phyloP scores from a whole-genome alignment of 1,284 basidiomycete species.

The Irpex lacteus region DNA sequence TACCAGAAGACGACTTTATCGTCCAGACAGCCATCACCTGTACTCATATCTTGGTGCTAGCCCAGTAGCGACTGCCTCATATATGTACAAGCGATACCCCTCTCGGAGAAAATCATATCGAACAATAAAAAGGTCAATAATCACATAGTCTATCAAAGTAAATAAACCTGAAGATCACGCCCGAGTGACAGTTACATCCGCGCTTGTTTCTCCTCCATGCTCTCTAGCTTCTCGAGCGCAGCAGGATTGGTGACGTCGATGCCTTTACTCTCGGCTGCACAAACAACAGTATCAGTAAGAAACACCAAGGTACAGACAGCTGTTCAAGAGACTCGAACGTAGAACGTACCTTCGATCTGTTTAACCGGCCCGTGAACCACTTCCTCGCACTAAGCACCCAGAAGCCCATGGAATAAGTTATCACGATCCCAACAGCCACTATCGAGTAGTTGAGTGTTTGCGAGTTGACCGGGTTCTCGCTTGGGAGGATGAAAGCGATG shows the following conservation, averaged over 20 bases:
- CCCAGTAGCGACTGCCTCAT: too few species aligned
- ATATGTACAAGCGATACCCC: not conserved
- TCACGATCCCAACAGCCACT: constrained; percentile 71
- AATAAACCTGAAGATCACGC: not conserved
- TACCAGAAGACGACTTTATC: too few species aligned
- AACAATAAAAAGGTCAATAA: not conserved
- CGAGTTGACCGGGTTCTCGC: constrained; percentile 63
- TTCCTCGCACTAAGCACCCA: constrained; percentile 68
- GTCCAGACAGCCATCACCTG: not conserved
- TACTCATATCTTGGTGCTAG: not conserved
- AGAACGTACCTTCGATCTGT: constrained; percentile 52
- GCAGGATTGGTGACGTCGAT: constrained; percentile 47
- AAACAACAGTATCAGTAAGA: not conserved
- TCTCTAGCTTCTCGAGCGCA: constrained; percentile 16
- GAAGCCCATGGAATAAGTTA: constrained; percentile 57
- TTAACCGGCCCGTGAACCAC: constrained; percentile 70
- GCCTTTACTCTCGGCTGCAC: constrained; percentile 43
- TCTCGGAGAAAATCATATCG: not conserved
- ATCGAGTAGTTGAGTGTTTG: constrained; percentile 73
- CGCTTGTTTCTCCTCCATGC: not conserved
- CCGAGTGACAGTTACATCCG: not conserved
- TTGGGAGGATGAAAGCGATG: constrained; percentile 65
- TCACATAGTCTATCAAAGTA: not conserved
- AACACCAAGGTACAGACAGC: not conserved
- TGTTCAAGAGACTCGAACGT: not conserved